Conservation (phyloP, 768 basidiomycete genomes). For the Sarcodon aspratus region DNA sequence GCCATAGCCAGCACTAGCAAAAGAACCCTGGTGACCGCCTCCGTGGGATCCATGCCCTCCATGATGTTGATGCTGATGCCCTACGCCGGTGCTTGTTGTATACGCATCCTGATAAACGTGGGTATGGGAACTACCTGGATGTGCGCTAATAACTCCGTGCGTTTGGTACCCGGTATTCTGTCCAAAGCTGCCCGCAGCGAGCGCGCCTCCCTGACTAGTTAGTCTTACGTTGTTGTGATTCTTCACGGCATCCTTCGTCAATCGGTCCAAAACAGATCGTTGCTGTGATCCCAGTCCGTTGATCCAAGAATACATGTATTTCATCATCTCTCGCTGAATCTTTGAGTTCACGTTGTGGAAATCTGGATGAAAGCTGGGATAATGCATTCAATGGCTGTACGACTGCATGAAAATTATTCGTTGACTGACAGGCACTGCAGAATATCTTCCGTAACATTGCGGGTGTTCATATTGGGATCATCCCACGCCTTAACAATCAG, state of each 20-base stretch:
- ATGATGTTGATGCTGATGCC: neutral
- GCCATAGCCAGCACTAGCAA: neutral
- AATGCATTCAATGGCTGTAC: neutral
- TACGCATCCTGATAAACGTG: too few relatives aligned
- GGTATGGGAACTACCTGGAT: too few relatives aligned
- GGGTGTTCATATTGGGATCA: conserved; percentile 47
- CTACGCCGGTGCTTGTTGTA: neutral
- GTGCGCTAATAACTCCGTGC: conserved; percentile 23
- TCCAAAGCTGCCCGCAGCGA: conserved; percentile 36
- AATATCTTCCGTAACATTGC: conserved; percentile 47
- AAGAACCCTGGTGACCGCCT: neutral
- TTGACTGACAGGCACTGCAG: conserved; percentile 50
- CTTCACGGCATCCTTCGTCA: conserved; percentile 55
- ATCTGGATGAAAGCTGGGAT: conserved; percentile 68
- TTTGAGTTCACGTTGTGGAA: conserved; percentile 56
- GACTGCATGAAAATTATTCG: neutral
- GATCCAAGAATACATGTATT: conserved; percentile 54
- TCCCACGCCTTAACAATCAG: conserved; percentile 79
- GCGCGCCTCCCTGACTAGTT: conserved; percentile 37
- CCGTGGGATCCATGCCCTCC: neutral
- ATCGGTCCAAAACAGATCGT: conserved; percentile 38
- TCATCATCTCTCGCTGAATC: conserved; percentile 70
- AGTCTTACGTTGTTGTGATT: conserved; percentile 62
- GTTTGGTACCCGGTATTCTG: conserved; percentile 34
- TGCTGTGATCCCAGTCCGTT: conserved; percentile 35